Base-by-base conservation (phyloP, 495 filamentous ascomycete species). In the Stereocaulon alpinum region DNA sequence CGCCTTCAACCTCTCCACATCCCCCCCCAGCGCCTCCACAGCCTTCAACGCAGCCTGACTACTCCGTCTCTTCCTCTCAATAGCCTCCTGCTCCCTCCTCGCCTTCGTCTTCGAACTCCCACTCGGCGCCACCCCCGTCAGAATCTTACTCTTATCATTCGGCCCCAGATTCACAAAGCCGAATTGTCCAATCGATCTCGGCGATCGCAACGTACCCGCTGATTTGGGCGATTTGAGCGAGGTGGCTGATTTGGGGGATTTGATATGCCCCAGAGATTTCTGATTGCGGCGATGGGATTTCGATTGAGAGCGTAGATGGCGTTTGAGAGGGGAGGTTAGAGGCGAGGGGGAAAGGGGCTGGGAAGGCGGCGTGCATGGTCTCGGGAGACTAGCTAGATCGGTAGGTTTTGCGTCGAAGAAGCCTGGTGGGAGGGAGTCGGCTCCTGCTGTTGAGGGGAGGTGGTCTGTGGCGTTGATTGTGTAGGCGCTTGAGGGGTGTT, bases 101-200 rank as follows among this genome's bases (percentile, higher is more conserved):
- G 89, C 90, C 68, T 96, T 96, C 30, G 93, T 98, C 78, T 97
- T 96, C 53, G 82, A 87, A 64, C 83, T 88, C 40, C 93, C 93
- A 53, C 83, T 87, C 15, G 93, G 93, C 54, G 93, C 93, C 11
- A 98, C 93, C 6, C 92, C 92, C 17, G 82, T 89, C 68, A 98
- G 79, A 22, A 98, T 88, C 68, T 84, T 83, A 40, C 78, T 75
- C 68, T 82, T 85, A 70, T 98, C 94, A 15, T 77, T 67, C 0
- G 90, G 82, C n/a, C 91, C 96, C 72, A 85, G 95, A 70, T 97
- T 97, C 57, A 95, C 88, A 66, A 98, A 98, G 2, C 82, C 84
- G 43, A 86, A 81, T 11, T 69, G 17, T 20, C 22, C 24, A 9
- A 74, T 74, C 27, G 74, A 67, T 50, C 72, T 74, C 48, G 64